Conservation (phyloP, 306 rosid genomes). For the Trifolium pratense region DNA sequence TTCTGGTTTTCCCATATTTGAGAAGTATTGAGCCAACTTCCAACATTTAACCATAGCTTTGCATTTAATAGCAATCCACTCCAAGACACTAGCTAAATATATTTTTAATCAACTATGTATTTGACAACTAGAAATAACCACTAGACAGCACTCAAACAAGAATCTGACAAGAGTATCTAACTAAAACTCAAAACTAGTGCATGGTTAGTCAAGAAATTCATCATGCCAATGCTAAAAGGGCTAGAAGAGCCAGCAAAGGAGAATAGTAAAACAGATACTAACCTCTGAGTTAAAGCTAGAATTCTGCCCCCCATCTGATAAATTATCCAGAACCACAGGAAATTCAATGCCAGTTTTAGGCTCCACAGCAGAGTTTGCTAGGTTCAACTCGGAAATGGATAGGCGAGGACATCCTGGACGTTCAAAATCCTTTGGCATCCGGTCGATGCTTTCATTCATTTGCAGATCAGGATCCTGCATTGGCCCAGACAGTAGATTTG, state of each 20-base stretch:
- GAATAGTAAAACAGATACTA: constrained; percentile 30
- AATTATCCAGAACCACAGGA: constrained; percentile 66
- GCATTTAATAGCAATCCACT: not conserved
- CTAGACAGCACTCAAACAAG: constrained; percentile 7
- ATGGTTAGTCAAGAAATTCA: constrained; percentile 16
- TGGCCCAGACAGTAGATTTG: constrained; percentile 65
- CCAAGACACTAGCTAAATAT: constrained; percentile 22
- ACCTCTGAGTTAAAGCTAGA: constrained; percentile 76
- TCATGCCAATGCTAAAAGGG: constrained; percentile 8
- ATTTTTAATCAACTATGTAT: constrained; percentile 18
- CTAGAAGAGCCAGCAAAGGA: constrained; percentile 8
- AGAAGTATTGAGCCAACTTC: not conserved
- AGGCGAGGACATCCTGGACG: constrained; percentile 54
- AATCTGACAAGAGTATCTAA: constrained; percentile 32
- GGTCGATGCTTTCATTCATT: constrained; percentile 54
- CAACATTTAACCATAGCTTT: not conserved
- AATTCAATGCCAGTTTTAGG: constrained; percentile 93
- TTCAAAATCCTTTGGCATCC: constrained; percentile 65
- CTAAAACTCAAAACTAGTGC: constrained; percentile 26
- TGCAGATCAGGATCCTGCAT: constrained; percentile 57
- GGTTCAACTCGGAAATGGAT: constrained; percentile 54
- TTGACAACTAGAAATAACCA: constrained; percentile 9
- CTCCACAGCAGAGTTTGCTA: constrained; percentile 70
- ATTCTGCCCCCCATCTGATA: constrained; percentile 54
- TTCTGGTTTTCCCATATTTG: not conserved